A percentile compares a stretch with the other conserved stretches of the same genome.
phyloP scores from a whole-genome alignment of 2,329 filamentous ascomycete genomes.

The Hypoxylon sp. region DNA sequence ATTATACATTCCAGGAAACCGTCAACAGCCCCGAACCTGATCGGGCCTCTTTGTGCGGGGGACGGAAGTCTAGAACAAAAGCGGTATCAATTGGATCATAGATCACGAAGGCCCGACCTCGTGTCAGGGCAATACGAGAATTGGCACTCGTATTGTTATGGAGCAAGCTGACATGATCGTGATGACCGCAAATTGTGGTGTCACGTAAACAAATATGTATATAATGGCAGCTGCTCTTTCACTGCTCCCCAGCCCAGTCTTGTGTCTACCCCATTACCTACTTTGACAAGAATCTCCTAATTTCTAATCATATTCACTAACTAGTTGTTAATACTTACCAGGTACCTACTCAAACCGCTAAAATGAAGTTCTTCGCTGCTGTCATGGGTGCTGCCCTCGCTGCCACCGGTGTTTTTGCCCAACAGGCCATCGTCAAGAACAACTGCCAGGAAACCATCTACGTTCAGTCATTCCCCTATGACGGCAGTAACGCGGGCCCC shows the following conservation, averaged over 20 bases:
- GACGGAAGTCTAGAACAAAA: constrained; percentile 21
- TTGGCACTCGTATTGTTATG: constrained; percentile 36
- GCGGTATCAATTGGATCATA: constrained; percentile 28
- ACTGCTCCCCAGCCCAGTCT: constrained; percentile 1
- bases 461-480: constrained; percentile 55
- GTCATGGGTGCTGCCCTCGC: constrained; percentile 51
- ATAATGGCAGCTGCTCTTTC: constrained; percentile 24
- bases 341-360: constrained; percentile 30
- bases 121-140: constrained; percentile 38
- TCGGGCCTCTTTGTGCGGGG: constrained; percentile 30
- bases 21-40: constrained; percentile 17
- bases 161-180: constrained; percentile 15
- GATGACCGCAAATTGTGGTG: constrained; percentile 18
- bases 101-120: constrained; percentile 25
- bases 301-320: constrained; percentile 9
- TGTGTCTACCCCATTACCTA: constrained; percentile 13
- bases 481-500: constrained; percentile 50
- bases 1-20: constrained; percentile 11
- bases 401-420: constrained; percentile 51
- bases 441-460: constrained; percentile 52
- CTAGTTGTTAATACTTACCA: background rate
- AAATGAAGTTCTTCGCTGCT: constrained; percentile 50
- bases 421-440: constrained; percentile 55
- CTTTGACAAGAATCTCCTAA: constrained; percentile 6
- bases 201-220: constrained; percentile 1